Evolutionary conservation across 257 asterid genomes (phyloP).

Genomic region (Salvia hispanica): DNA sequence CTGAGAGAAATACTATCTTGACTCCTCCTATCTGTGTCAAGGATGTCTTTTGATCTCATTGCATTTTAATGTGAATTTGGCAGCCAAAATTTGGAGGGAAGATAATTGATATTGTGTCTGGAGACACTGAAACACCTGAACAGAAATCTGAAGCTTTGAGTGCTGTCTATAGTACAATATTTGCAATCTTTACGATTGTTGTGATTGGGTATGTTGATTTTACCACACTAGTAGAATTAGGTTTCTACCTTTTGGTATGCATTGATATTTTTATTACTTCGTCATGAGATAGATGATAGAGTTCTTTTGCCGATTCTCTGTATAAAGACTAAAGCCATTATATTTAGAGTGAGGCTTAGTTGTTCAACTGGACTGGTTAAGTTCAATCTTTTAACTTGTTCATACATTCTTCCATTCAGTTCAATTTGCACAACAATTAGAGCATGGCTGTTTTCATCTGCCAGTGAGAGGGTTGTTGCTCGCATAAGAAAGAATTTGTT

Average conservation of each 20-base stretch:
- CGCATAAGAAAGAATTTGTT: slow-evolving; percentile 57
- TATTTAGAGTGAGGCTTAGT: slow-evolving; percentile 1
- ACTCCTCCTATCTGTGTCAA: background rate
- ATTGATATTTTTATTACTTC: background rate
- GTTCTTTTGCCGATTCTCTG: background rate
- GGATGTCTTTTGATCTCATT: slow-evolving; percentile 18
- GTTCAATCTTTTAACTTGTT: slow-evolving; percentile 24
- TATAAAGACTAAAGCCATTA: background rate
- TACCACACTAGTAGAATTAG: background rate
- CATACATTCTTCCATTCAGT: slow-evolving; percentile 46
- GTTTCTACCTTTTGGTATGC: slow-evolving; percentile 6
- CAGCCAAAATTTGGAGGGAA: slow-evolving; percentile 83
- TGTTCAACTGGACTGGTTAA: slow-evolving; percentile 4
- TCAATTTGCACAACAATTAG: slow-evolving; percentile 70
- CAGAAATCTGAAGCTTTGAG: slow-evolving; percentile 65
- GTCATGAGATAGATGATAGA: slow-evolving; percentile 14
- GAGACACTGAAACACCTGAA: slow-evolving; percentile 61
- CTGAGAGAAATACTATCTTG: background rate
- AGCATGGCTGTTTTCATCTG: slow-evolving; percentile 74
- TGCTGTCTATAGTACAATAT: slow-evolving; percentile 62
- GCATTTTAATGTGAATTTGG: slow-evolving; percentile 32
- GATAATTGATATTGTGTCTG: slow-evolving; percentile 76
- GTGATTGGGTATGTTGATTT: slow-evolving; percentile 58
- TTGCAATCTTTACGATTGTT: slow-evolving; percentile 59
- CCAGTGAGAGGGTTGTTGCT: slow-evolving; percentile 78